Percentiles rank a stretch among this genome's conserved stretches.
phyloP scores from a whole-genome alignment of 78 protist genomes.

The Dictyostelium capitatum region DNA sequence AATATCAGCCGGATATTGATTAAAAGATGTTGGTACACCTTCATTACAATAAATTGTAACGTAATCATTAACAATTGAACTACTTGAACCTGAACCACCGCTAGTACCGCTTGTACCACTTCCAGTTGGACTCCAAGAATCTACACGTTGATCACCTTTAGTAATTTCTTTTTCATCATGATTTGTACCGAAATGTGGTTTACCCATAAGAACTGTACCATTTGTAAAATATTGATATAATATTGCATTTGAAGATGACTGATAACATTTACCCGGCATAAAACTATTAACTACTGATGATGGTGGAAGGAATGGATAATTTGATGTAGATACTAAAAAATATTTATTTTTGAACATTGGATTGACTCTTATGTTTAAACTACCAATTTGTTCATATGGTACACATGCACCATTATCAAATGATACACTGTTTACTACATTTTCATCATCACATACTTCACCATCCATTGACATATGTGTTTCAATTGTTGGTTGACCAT shows the following conservation, averaged over 20 bases:
- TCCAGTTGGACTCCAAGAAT: too few species aligned
- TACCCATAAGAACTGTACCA: neutral
- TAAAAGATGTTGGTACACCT: neutral
- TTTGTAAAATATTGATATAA: neutral
- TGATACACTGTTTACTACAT: too few species aligned
- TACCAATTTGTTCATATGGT: too few species aligned
- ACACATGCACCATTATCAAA: too few species aligned
- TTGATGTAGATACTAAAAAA: neutral
- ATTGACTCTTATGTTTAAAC: too few species aligned
- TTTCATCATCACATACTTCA: neutral
- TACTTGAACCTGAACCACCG: too few species aligned
- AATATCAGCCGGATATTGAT: neutral
- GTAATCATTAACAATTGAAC: too few species aligned
- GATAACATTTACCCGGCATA: neutral
- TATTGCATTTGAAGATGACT: neutral
- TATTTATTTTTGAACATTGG: too few species aligned
- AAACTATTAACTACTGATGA: neutral
- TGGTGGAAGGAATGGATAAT: neutral
- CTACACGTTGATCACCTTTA: too few species aligned
- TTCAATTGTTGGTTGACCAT: neutral
- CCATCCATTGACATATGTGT: neutral
- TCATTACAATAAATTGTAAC: neutral
- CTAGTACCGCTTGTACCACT: too few species aligned
- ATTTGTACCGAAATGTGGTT: too few species aligned
- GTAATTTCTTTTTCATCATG: too few species aligned